A percentile compares a stretch with the other conserved stretches of the same genome.
phyloP scores from a whole-genome alignment of 2,329 filamentous ascomycete species.

The Arthrinium puccinioides region DNA sequence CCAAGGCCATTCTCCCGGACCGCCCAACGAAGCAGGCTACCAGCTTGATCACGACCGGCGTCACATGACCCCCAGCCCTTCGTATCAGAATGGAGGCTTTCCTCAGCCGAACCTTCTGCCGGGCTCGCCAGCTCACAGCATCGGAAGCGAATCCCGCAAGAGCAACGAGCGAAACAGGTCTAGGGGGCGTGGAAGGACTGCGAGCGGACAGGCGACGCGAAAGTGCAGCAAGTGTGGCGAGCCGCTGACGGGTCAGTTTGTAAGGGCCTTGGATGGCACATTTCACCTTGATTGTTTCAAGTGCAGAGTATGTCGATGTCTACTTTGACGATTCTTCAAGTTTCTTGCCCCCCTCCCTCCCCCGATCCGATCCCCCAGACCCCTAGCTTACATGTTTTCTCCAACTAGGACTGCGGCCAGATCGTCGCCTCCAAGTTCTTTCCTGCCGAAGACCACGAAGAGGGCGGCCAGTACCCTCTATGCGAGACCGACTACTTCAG shows the following conservation, averaged over 20 bases:
- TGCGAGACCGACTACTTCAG: constrained; percentile 98
- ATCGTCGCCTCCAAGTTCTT: constrained; percentile 99
- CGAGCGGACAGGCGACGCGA: constrained; percentile 50
- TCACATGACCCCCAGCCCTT: constrained; percentile 23
- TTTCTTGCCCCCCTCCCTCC: neutral
- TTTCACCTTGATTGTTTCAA: constrained; percentile 98
- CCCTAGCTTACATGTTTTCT: constrained; percentile 12
- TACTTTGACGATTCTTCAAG: no score
- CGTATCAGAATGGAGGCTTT: constrained; percentile 20
- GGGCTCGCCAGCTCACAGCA: constrained; percentile 29
- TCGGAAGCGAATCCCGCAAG: constrained; percentile 36
- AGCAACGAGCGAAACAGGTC: constrained; percentile 54
- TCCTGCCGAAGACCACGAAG: constrained; percentile 85
- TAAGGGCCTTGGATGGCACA: constrained; percentile 85
- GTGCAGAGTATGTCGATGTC: constrained; percentile 86
- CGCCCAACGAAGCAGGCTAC: constrained; percentile 16
- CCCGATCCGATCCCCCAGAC: no score
- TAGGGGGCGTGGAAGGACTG: constrained; percentile 43
- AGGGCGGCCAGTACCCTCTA: constrained; percentile 80
- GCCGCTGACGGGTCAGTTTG: constrained; percentile 87
- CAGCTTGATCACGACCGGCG: constrained; percentile 24
- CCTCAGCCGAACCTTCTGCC: constrained; percentile 21
- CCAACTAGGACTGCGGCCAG: constrained; percentile 77
- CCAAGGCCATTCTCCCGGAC: constrained; percentile 18
- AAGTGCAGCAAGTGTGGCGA: constrained; percentile 84